Evolutionary conservation across 2,329 filamentous ascomycete species (phyloP).

Genomic region (Amesomyces nigricolor): DNA sequence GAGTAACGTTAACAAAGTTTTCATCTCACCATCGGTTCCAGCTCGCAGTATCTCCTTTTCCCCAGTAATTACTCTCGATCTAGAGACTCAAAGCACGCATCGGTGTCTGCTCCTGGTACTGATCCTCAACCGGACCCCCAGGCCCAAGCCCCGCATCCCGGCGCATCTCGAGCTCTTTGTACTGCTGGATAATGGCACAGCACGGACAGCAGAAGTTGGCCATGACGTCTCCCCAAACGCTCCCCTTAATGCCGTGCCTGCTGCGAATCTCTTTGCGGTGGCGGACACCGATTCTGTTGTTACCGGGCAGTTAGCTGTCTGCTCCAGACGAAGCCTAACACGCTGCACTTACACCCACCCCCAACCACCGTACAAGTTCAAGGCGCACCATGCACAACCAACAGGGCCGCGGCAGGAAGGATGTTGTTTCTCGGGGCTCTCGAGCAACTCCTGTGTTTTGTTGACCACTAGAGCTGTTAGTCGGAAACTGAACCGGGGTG

Average conservation of each 20-base stretch:
- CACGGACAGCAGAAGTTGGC: constrained; percentile 43
- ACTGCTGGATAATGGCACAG: constrained; percentile 42
- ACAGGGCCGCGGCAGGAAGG: constrained; percentile 27
- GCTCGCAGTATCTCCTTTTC: too few species aligned
- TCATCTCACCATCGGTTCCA: too few species aligned
- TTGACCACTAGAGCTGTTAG: constrained; percentile 26
- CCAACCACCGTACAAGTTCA: constrained; percentile 28
- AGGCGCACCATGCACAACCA: constrained; percentile 16
- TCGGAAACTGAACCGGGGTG: not conserved
- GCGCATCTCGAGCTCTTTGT: constrained; percentile 26
- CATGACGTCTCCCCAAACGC: constrained; percentile 36
- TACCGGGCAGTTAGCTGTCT: not conserved
- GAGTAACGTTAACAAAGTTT: too few species aligned
- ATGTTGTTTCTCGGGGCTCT: constrained; percentile 28
- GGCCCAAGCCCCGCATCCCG: not conserved
- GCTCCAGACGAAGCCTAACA: not conserved
- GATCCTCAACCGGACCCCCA: not conserved
- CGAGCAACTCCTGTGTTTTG: constrained; percentile 30
- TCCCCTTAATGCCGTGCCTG: constrained; percentile 40
- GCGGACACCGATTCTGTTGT: constrained; percentile 36
- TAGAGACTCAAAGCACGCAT: not conserved
- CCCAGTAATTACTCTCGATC: not conserved
- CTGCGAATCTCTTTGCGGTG: constrained; percentile 41
- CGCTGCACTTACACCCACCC: constrained; percentile 29
- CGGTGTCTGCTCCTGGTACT: constrained; percentile 13